These are phyloP conservation scores for Eucalyptus virginea DNA, from an alignment of 345 rosid species.

Conservation along the genomic window DNA sequence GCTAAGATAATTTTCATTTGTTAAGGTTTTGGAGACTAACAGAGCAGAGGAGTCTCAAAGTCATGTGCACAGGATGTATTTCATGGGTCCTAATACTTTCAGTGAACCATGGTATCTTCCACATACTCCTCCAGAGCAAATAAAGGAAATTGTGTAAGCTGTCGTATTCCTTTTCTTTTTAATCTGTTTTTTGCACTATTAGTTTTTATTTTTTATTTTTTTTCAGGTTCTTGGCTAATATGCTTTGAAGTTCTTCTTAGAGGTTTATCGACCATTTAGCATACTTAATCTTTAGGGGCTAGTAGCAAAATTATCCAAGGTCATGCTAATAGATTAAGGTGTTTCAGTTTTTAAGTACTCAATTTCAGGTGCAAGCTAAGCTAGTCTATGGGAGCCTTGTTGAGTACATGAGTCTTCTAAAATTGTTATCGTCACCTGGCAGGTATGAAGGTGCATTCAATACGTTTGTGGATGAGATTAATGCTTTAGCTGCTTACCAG, in stretches of 20 bases:
- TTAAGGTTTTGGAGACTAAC: slow-evolving; percentile 93
- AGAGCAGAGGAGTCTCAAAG: slow-evolving; percentile 94
- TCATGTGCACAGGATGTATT: slow-evolving; percentile 97
- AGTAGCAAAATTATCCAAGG: not conserved
- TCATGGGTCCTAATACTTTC: slow-evolving; percentile 94
- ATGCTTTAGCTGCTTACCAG: slow-evolving; percentile 89
- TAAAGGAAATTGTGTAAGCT: slow-evolving; percentile 94
- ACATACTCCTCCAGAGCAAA: slow-evolving; percentile 88
- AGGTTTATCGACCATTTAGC: not conserved
- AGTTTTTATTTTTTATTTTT: not conserved
- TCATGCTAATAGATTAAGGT: not conserved
- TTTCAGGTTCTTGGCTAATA: not conserved
- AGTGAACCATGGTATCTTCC: slow-evolving; percentile 98
- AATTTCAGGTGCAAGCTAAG: not conserved
- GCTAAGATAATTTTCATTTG: not conserved
- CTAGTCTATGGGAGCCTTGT: not conserved
- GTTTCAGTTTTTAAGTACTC: not conserved
- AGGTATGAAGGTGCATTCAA: slow-evolving; percentile 96
- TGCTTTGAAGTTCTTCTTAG: not conserved
- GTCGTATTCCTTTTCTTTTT: not conserved
- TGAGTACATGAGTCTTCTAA: not conserved
- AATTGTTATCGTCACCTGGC: slow-evolving; percentile 5
- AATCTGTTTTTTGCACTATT: not conserved
- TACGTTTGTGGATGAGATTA: slow-evolving; percentile 91
- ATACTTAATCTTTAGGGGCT: not conserved